Percentiles rank a stretch among this genome's conserved stretches.
phyloP scores from a whole-genome alignment of 1,284 basidiomycete genomes.

The Phylloporus sp. region DNA sequence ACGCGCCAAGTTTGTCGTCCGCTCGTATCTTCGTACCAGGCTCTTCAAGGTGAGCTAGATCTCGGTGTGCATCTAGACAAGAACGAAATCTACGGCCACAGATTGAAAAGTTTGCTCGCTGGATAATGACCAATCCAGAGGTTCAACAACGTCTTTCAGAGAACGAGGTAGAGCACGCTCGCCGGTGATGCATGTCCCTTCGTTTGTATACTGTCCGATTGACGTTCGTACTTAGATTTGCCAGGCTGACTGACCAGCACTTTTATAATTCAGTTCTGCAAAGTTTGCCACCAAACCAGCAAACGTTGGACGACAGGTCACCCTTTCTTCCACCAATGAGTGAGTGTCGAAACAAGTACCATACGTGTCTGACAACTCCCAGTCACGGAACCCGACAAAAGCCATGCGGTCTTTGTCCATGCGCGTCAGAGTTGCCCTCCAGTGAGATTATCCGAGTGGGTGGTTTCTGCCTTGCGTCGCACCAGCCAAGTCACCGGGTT shows the following conservation, averaged over 20 bases:
- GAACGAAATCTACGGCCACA: slow-evolving; percentile 40
- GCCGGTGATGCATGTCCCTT: slow-evolving; percentile 53
- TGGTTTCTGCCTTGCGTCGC: slow-evolving; percentile 14
- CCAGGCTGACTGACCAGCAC: slow-evolving; percentile 76
- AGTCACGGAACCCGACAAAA: slow-evolving; percentile 82
- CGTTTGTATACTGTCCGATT: slow-evolving; percentile 1
- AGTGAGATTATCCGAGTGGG: slow-evolving; percentile 78
- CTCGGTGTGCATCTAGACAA: background rate
- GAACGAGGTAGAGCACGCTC: slow-evolving; percentile 82
- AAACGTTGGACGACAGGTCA: slow-evolving; percentile 75
- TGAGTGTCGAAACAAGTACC: slow-evolving; percentile 48
- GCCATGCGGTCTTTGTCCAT: slow-evolving; percentile 80
- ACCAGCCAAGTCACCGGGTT: slow-evolving; percentile 13
- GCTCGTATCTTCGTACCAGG: slow-evolving; percentile 87
- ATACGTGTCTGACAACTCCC: slow-evolving; percentile 22
- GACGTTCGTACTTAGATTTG: slow-evolving; percentile 59
- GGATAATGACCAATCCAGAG: slow-evolving; percentile 73
- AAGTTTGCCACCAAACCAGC: slow-evolving; percentile 77
- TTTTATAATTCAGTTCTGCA: slow-evolving; percentile 79
- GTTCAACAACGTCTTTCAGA: slow-evolving; percentile 78
- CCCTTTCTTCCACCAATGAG: slow-evolving; percentile 82
- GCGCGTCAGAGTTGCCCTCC: slow-evolving; percentile 76
- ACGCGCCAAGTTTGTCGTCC: slow-evolving; percentile 87
- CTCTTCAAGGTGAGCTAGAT: slow-evolving; percentile 75
- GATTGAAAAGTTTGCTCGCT: slow-evolving; percentile 88